Conservation (phyloP, 2,329 filamentous ascomycete species). For the Aspergillus carbonarius region DNA sequence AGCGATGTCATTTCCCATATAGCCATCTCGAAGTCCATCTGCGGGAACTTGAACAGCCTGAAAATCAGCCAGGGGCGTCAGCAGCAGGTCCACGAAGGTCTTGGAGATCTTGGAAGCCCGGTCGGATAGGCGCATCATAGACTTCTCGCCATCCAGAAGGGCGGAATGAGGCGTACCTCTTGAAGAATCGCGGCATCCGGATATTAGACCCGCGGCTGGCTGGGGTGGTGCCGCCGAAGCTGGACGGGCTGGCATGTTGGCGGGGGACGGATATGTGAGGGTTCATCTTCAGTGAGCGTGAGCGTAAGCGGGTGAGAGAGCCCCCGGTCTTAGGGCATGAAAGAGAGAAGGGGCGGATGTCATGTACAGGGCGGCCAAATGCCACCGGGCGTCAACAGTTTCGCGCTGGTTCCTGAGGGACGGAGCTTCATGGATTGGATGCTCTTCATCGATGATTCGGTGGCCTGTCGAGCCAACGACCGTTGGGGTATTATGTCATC, state of each 20-base stretch:
- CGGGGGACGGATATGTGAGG: constrained; percentile 61
- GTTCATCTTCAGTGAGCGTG: constrained; percentile 48
- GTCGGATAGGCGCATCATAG: not conserved
- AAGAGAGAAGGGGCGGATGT: not conserved
- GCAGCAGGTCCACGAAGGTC: not conserved
- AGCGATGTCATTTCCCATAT: constrained; percentile 71
- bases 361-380: constrained; percentile 2
- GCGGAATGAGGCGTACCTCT: constrained; percentile 45
- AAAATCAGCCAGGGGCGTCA: constrained; percentile 13
- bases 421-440: constrained; percentile 57
- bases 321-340: constrained; percentile 4
- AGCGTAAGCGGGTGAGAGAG: not conserved
- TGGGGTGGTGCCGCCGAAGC: constrained; percentile 53
- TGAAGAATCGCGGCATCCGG: constrained; percentile 67
- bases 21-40: constrained; percentile 73
- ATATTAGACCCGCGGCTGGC: constrained; percentile 52
- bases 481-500: constrained; percentile 40
- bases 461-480: constrained; percentile 90
- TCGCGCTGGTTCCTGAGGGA: constrained; percentile 51
- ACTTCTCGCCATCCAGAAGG: not conserved
- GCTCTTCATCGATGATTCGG: constrained; percentile 42
- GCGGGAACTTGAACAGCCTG: constrained; percentile 68
- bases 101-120: not conserved
- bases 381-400: not conserved
- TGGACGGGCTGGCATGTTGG: constrained; percentile 55